Conservation (phyloP, 2,329 filamentous ascomycete species). For the Colletotrichum aenigma region DNA sequence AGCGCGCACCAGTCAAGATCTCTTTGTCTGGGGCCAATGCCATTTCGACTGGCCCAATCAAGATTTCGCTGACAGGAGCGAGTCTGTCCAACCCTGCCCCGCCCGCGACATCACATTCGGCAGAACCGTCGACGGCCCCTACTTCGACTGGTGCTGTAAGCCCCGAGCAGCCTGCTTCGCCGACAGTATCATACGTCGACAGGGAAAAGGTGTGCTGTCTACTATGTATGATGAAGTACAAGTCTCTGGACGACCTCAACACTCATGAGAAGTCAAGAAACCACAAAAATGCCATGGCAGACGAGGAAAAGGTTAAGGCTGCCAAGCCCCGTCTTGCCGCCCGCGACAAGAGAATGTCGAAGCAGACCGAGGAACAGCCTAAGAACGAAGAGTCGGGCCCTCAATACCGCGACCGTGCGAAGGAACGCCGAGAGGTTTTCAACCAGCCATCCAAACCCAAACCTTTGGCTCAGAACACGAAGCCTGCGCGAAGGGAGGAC, state of each 20-base stretch:
- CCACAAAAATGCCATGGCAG: slow-evolving; percentile 43
- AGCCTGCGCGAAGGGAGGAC: slow-evolving; percentile 35
- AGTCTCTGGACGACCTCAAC: slow-evolving; percentile 44
- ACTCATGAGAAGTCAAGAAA: slow-evolving; percentile 47
- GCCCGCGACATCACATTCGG: background rate
- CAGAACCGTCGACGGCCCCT: slow-evolving; percentile 15
- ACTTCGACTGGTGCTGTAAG: background rate
- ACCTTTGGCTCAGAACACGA: slow-evolving; percentile 26
- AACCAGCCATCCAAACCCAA: slow-evolving; percentile 63
- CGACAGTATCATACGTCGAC: slow-evolving; percentile 60
- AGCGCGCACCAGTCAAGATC: slow-evolving; percentile 23
- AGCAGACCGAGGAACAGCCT: slow-evolving; percentile 29
- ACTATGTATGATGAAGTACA: slow-evolving; percentile 52
- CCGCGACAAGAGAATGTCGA: slow-evolving; percentile 39
- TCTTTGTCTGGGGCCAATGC: slow-evolving; percentile 13
- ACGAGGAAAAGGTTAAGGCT: slow-evolving; percentile 52
- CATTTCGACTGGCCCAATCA: slow-evolving; percentile 25
- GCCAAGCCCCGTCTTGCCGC: slow-evolving; percentile 40
- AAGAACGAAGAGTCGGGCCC: slow-evolving; percentile 18
- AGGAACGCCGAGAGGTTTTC: slow-evolving; percentile 67
- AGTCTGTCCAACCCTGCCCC: background rate
- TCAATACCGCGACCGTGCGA: slow-evolving; percentile 70
- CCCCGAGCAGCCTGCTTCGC: slow-evolving; percentile 11
- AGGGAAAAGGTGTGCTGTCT: slow-evolving; percentile 50
- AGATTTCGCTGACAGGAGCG: slow-evolving; percentile 32